Percentiles rank a stretch among this genome's conserved stretches.
Evolutionary conservation across 2,329 filamentous ascomycete species (phyloP).

Genomic region (Beauveria varroae): DNA sequence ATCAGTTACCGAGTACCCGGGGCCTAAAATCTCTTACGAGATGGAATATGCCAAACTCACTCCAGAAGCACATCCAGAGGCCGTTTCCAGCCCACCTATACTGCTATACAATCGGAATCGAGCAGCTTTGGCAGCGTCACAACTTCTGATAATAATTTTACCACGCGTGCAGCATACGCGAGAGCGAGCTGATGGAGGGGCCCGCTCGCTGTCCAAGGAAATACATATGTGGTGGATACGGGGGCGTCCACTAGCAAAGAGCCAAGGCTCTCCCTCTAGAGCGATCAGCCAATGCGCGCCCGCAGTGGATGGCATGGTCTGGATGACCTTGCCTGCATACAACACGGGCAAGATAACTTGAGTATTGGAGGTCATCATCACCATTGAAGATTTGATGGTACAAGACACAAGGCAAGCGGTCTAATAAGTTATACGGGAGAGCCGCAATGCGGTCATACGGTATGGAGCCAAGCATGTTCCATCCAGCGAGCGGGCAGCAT

Average conservation of each 20-base stretch:
- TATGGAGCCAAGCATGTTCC: too few relatives aligned
- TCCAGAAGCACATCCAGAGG: neutral
- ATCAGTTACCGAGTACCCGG: neutral
- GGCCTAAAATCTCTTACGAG: neutral
- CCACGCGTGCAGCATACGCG: neutral
- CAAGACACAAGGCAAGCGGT: too few relatives aligned
- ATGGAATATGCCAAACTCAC: neutral
- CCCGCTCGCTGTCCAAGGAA: conserved; percentile 1
- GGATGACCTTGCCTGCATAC: too few relatives aligned
- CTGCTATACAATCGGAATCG: neutral
- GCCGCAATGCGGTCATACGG: too few relatives aligned
- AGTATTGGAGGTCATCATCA: too few relatives aligned
- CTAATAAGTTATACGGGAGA: too few relatives aligned
- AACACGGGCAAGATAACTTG: too few relatives aligned
- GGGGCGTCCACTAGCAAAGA: conserved; percentile 3
- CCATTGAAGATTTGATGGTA: too few relatives aligned
- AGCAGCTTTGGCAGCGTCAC: neutral
- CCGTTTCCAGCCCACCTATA: neutral
- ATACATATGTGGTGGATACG: neutral
- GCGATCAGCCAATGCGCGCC: conserved; percentile 1
- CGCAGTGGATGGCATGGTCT: neutral
- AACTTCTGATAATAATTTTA: neutral
- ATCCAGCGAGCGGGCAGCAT: too few relatives aligned
- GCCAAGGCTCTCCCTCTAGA: neutral
- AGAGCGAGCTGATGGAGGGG: neutral